A percentile compares a stretch with the other conserved stretches of the same genome.
phyloP scores from a whole-genome alignment of 129 eudicot species.

The Daucus carota region DNA sequence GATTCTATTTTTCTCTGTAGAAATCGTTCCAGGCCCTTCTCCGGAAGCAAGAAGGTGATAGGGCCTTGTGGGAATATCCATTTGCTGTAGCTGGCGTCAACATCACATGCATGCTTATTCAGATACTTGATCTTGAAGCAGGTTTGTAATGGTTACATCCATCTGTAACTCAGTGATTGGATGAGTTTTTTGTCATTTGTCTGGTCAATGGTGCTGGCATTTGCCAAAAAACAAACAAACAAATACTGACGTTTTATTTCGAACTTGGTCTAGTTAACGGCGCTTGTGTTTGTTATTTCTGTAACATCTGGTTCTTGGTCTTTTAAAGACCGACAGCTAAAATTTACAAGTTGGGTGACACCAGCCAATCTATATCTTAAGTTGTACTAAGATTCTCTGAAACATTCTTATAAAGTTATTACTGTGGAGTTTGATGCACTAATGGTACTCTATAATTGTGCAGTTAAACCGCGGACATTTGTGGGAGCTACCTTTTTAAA shows the following conservation, averaged over 20 bases:
- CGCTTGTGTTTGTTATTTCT: not conserved
- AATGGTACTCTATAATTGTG: slow-evolving; percentile 19
- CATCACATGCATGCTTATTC: slow-evolving; percentile 97
- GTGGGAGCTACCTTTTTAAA: slow-evolving; percentile 90
- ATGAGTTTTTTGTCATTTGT: not conserved
- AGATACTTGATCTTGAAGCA: slow-evolving; percentile 97
- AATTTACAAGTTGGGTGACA: not conserved
- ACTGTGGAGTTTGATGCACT: not conserved
- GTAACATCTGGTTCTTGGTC: not conserved
- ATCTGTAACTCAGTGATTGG: not conserved
- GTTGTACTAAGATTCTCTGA: not conserved
- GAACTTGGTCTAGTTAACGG: not conserved
- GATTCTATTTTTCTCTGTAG: slow-evolving; percentile 30
- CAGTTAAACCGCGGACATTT: slow-evolving; percentile 75
- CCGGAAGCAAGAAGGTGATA: slow-evolving; percentile 80
- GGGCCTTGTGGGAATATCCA: slow-evolving; percentile 97
- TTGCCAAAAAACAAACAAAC: not conserved
- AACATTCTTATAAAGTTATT: not conserved
- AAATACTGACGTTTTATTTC: not conserved
- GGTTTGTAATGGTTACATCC: slow-evolving; percentile 26
- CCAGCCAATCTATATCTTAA: not conserved
- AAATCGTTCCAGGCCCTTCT: slow-evolving; percentile 95
- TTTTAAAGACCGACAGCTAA: not conserved
- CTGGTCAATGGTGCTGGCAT: not conserved
- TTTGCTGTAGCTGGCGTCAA: slow-evolving; percentile 99